phyloP scores from a whole-genome alignment of 225 moss, liverwort and hornwort genomes.

The Marchantia paleacea region DNA sequence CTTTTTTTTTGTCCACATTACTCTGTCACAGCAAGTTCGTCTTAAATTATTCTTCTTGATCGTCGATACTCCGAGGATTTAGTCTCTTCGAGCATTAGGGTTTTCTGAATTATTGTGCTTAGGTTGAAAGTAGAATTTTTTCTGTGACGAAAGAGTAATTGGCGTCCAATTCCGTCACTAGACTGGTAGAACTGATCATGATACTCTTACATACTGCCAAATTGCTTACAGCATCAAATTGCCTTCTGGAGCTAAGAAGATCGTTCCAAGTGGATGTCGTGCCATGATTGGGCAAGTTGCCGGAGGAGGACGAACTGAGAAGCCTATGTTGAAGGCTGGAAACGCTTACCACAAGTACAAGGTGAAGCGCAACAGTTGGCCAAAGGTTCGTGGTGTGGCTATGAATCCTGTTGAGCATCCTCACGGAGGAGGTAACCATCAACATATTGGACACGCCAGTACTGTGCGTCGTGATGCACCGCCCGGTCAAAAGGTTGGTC shows the following conservation, averaged over 20 bases:
- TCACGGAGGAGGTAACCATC: slow-evolving; percentile 90
- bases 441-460: slow-evolving; percentile 85
- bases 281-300: slow-evolving; percentile 88
- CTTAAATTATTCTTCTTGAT: background rate
- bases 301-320: slow-evolving; percentile 81
- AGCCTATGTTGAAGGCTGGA: slow-evolving; percentile 87
- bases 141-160: background rate
- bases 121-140: background rate
- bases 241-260: slow-evolving; percentile 79
- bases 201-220: background rate
- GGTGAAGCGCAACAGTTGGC: slow-evolving; percentile 87
- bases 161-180: background rate
- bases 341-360: slow-evolving; percentile 85
- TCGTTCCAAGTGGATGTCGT: slow-evolving; percentile 80
- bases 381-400: slow-evolving; percentile 86
- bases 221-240: slow-evolving; percentile 69
- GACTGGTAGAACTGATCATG: background rate
- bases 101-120: background rate
- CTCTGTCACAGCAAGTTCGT: background rate
- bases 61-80: background rate
- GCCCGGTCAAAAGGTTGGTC: slow-evolving; percentile 80
- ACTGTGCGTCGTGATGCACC: slow-evolving; percentile 83
- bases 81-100: background rate
- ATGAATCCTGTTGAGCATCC: slow-evolving; percentile 96
- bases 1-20: background rate